Base-by-base conservation (phyloP, 176 grass and related monocot genomes). In the Thinopyrum elongatum region DNA sequence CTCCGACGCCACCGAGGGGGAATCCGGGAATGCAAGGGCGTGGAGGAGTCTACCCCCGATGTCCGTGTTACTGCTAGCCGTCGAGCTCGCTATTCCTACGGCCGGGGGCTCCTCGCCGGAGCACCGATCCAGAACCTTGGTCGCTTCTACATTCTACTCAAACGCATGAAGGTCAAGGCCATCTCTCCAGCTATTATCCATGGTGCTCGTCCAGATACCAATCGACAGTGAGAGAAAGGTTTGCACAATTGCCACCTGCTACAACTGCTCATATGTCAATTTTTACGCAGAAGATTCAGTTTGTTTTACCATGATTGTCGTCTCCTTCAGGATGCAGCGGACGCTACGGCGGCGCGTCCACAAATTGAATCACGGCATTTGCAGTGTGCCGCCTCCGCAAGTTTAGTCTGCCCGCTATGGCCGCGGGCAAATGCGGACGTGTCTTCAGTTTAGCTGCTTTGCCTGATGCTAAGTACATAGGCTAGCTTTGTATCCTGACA, bases 181-280 rank as follows among this genome's bases (percentile, higher is more conserved):
- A 76, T 87, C 21, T 70, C 57, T 12, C 71, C 80, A 19, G 77
- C 13, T 85, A 87, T 82, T 95, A 86, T 93, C 95, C 67, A 94
- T 94, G 95, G 93, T 98, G 67, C 86, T 98, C 4, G 90, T 98
- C 75, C 95, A 98, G 78, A 95, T 98, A 57, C 95, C 95, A 55
- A 95, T 98, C 93, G 95, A 93, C 89, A 98, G 95, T 69, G 93
- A 95, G 91, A 91, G 80, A 78, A 93, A 98, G 93, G 95, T 97
- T 21, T 46, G 47, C 53, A 72, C 21, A 75, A 8, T 38, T 30
- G 61, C 60, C 51, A n/a, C 21, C 51, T 61, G 36, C 29, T 49
- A 25, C 64, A 61, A 78, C 63, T 71, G 65, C 13, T 6, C 73
- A 49, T n/a, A 22, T 36, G 4, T 36, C 71, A 74, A 27, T 8